Base-by-base conservation (phyloP, 371 early-diverging fungal genomes). In the Umbelopsis sp. region DNA sequence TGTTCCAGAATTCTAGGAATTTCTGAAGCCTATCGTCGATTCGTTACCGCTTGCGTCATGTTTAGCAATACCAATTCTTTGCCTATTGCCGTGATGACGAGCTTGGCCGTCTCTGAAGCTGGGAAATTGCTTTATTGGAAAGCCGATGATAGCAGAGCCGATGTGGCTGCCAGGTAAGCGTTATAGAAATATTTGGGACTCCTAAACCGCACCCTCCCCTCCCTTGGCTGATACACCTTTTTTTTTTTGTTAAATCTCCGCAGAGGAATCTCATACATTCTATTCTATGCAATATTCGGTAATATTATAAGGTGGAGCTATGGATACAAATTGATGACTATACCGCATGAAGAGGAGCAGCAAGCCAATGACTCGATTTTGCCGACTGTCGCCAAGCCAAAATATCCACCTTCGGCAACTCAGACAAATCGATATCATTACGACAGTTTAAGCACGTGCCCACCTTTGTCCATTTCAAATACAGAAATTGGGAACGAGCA, bases 271-370 rank as follows among this genome's bases (percentile, higher is more conserved):
- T 87, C 92, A 0, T 93, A 93, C 68, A 87, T 88, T 11, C 77
- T 93, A 44, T 88, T 93, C 37, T 92, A 87, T 73, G 91, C 89
- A 32, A 83, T 92, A 68, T 86, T 92, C 72, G 86, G 89, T 65
- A 93, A 93, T 67, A 75, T 93, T 6, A 64, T 92, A 50, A 82
- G 92, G 37, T 93, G 92, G 92, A 90, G 90, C 22, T 91, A 90
- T 74, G 93, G 93, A 52, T 87, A 89, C 51, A 79, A 79, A 5
- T 73, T 93, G 6, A 72, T 93, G 66, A 79, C 69, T 16, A 72
- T 41, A 8, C 25, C 46, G 4, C 38, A 66, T n/a, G 72, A 73
- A 24, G 62, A 67, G 18, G 71, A 69, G 22, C 71, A 69, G 29
- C 71, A 69, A 12, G 67, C 66, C n/a, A 65, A 14, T 70, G 65